Conservation (phyloP, 352 stramenopile species). For the Lagenidium sp. region DNA sequence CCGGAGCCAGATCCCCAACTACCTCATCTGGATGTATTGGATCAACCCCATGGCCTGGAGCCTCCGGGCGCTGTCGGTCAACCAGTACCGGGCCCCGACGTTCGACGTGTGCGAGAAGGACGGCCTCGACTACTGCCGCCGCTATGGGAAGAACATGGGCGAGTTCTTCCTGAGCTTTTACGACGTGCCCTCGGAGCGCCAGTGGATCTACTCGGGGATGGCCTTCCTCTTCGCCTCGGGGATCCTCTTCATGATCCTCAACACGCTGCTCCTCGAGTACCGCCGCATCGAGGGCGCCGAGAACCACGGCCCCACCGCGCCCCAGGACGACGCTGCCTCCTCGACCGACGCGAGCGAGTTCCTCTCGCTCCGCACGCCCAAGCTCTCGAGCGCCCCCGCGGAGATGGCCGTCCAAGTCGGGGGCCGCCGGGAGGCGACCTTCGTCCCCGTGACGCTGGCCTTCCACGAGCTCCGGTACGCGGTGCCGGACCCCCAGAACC, state of each 20-base stretch:
- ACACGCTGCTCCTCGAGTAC: constrained; percentile 17
- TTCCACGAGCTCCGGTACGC: constrained; percentile 22
- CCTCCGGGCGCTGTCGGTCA: constrained; percentile 15
- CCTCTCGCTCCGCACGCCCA: constrained; percentile 2
- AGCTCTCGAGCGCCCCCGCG: too few species aligned
- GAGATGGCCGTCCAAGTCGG: constrained; percentile 4
- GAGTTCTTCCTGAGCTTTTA: constrained; percentile 18
- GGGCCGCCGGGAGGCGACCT: constrained; percentile 5
- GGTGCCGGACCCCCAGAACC: constrained; percentile 13
- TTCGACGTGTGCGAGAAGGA: constrained; percentile 15
- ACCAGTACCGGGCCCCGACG: constrained; percentile 14
- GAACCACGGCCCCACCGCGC: constrained; percentile 3
- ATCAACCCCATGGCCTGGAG: constrained; percentile 31
- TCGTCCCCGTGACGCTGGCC: constrained; percentile 17
- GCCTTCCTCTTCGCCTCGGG: constrained; percentile 10
- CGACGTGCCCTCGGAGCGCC: constrained; percentile 13
- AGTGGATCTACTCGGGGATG: constrained; percentile 19
- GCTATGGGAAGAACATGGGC: constrained; percentile 13
- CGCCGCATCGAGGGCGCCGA: constrained; percentile 13
- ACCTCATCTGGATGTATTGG: constrained; percentile 22
- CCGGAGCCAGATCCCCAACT: constrained; percentile 17
- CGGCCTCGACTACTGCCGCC: constrained; percentile 12
- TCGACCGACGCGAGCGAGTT: neutral
- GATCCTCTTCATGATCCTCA: constrained; percentile 16
- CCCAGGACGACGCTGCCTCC: neutral